phyloP scores from a whole-genome alignment of 2,329 filamentous ascomycete genomes.

The Microdochium paspali region DNA sequence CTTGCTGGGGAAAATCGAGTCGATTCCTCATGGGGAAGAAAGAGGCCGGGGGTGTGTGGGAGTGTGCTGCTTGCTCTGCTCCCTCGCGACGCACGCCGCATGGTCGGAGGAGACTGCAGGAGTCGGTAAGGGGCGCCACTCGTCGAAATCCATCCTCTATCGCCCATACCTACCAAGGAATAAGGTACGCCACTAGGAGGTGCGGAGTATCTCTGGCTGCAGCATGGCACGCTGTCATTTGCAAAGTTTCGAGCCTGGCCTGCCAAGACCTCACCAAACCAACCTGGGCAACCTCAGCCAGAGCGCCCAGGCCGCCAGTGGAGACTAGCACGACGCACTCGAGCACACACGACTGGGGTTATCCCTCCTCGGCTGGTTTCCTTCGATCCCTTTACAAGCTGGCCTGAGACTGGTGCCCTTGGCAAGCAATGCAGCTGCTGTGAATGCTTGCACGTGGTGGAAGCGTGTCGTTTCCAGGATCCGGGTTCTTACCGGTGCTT shows the following conservation, averaged over 20 bases:
- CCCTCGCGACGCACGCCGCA: not conserved
- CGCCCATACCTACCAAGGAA: too few relatives aligned
- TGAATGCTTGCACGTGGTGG: too few relatives aligned
- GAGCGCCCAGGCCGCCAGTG: not conserved
- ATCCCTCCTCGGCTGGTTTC: not conserved
- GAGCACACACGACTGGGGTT: not conserved
- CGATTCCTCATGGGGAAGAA: not conserved
- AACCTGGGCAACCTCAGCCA: not conserved
- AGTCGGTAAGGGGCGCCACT: not conserved
- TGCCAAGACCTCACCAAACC: not conserved
- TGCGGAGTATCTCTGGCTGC: too few relatives aligned
- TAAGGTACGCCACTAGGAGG: too few relatives aligned
- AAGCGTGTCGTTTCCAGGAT: not conserved
- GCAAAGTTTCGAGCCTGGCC: not conserved
- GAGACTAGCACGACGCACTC: not conserved
- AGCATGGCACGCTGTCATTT: not conserved
- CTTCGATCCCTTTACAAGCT: not conserved
- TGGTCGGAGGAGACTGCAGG: not conserved
- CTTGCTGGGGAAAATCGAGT: not conserved
- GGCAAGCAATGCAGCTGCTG: too few relatives aligned
- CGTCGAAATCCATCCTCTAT: too few relatives aligned
- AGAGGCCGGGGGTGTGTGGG: not conserved
- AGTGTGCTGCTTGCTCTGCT: too few relatives aligned
- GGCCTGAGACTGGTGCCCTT: not conserved
- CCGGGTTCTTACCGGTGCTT: not conserved